Conservation (phyloP, 2,329 filamentous ascomycete species). For the Colletotrichum costaricense region DNA sequence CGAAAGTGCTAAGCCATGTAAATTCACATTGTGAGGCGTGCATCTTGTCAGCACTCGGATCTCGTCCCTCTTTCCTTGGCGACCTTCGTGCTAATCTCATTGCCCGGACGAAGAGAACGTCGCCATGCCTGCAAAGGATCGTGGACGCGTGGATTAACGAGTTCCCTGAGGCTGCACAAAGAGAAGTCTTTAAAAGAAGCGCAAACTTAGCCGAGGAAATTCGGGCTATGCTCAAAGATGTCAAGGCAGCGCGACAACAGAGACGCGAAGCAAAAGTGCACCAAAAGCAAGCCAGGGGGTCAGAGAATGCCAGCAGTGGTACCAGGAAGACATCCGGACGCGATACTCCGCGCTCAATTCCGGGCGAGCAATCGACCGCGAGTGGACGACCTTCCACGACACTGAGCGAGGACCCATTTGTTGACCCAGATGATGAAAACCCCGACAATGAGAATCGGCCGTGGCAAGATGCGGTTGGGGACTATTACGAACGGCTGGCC, state of each 20-base stretch:
- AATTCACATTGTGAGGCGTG: constrained; percentile 62
- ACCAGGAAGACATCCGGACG: not conserved
- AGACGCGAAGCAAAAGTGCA: not conserved
- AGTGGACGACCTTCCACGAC: not conserved
- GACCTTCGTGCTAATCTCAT: constrained; percentile 58
- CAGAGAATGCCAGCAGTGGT: not conserved
- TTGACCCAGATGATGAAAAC: not conserved
- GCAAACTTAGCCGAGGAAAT: constrained; percentile 21
- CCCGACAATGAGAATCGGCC: not conserved
- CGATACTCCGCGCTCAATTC: not conserved
- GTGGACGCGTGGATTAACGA: constrained; percentile 58
- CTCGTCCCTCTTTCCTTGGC: constrained; percentile 51
- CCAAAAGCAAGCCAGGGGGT: not conserved
- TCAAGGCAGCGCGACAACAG: constrained; percentile 30
- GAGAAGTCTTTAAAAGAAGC: constrained; percentile 11
- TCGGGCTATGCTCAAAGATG: constrained; percentile 11
- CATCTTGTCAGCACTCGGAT: constrained; percentile 61
- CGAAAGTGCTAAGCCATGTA: constrained; percentile 41
- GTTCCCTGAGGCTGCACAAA: constrained; percentile 38
- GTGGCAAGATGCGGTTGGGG: constrained; percentile 2
- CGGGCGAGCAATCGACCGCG: not conserved
- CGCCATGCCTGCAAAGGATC: constrained; percentile 51
- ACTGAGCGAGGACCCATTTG: not conserved
- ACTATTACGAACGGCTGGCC: constrained; percentile 5
- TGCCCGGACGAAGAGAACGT: constrained; percentile 46